Base-by-base conservation (phyloP, 306 rosid species). In the Myrica gale region DNA sequence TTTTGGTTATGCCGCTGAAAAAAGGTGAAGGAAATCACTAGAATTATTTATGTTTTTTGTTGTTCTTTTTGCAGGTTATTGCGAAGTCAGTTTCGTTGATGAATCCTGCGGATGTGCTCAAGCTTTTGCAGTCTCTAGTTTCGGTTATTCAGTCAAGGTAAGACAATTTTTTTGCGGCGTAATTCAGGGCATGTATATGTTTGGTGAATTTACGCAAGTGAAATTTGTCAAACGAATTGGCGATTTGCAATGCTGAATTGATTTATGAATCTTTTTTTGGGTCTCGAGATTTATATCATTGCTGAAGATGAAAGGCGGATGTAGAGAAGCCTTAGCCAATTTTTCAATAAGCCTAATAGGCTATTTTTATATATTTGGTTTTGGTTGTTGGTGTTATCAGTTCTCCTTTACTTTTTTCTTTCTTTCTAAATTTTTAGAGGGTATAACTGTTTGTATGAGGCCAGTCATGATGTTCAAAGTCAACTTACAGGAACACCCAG, bases 101-200 rank as follows among this genome's bases (percentile, higher is more conserved):
- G 77, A 91, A 80, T 68, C 84, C 85, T 65, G 87, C 93, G 55
- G 83, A 87, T 43, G 88, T 88, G 68, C 84, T 88, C 78, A 89
- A 89, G 86, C 89, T 93, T 82, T 82, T 91, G 50, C 86, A 89
- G 7, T 84, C 88, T 71, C 88, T 93, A 51, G 76, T 93, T 73
- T 85, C 92, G 73, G 78, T 89, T 65, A 79, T 82, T 69, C 88
- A 89, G 80, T 85, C 91, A 45, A 91, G 97, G 98, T 91, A 79
- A 76, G 51, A 20, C 78, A 46, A 67, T 44, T 42, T 68, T 17
- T 48, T 39, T 17, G 63, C 9, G 51, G 45, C 48, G 55, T 37
- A 67, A 43, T 71, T 9, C 42, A 10, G 20, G 42, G 42, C 23
- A 9, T 26, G 9, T 58, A 21, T 58, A 16, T 23, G 23, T 65